Evolutionary conservation across 2,329 filamentous ascomycete species (phyloP), one percentile per base, ranked within the genome.

Genomic region (Fusarium cyanostomum): DNA sequence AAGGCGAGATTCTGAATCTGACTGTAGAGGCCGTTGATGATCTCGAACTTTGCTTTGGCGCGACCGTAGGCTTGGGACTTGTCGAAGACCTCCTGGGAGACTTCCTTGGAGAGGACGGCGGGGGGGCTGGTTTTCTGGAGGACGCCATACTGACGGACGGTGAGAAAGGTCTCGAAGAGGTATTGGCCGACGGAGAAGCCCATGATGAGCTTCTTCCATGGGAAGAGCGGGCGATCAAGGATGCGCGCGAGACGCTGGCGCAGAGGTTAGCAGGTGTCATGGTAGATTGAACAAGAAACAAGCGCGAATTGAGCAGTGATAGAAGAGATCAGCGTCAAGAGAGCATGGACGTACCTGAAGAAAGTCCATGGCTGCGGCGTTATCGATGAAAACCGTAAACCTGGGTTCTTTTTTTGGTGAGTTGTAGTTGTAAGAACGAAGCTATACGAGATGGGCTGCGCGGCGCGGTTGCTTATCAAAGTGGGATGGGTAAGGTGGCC

Each of bases 41-140:
- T 89, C 74, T 88, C 85, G 79, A 93, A 99, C 79, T 94, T 90
- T 66, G 94, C 92, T 81, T 99, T 99, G 74, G 94, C 94, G 72
- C 95, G 92, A 73, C 94, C 94, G 77, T 99, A 99, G 72, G 91
- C 92, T 86, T 97, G 94, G 75, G 90, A 93, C 78, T 97, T 97
- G 79, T 98, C 93, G 75, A 93, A 97, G 56, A 94, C 94, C 73
- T 94, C 88, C 74, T 94, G 88, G 28, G 92, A 89, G 58, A 99
- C 91, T 77, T 98, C 94, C 70, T 91, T 89, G 72, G 92, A 86
- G 55, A 99, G 86, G 44, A 97, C 92, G 78, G 92, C 91, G 56
- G 95, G 95, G 9, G 92, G 88, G 64, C 87, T 90, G 11, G 86
- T 92, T 68, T 88, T 87, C 74, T 94, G 87, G 60, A 98, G 85